Evolutionary conservation across 2,329 filamentous ascomycete genomes (phyloP).

Genomic region (Colletotrichum nymphaeae): DNA sequence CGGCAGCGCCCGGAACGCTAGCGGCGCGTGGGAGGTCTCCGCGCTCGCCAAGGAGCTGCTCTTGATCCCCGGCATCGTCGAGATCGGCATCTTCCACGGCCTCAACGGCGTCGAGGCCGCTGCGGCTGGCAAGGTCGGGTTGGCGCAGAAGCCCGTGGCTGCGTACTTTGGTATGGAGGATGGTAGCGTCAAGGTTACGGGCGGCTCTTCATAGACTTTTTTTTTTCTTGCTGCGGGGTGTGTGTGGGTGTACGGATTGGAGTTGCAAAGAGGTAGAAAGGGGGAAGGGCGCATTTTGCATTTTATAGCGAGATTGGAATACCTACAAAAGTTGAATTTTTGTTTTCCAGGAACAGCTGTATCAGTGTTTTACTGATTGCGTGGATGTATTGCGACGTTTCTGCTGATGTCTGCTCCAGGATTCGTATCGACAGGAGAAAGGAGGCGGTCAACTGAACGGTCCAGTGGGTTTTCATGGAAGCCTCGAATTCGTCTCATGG

Average conservation of each 20-base stretch:
- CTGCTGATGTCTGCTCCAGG: neutral
- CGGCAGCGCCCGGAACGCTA: constrained; percentile 48
- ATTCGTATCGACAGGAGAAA: neutral
- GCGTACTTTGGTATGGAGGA: constrained; percentile 95
- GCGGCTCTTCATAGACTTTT: constrained; percentile 3
- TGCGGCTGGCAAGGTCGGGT: constrained; percentile 64
- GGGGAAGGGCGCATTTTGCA: neutral
- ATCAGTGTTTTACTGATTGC: neutral
- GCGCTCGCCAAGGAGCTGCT: constrained; percentile 80
- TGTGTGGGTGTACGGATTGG: no score
- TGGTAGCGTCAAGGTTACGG: constrained; percentile 69
- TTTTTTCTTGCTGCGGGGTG: no score
- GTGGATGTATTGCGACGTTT: neutral
- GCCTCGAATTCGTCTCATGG: no score
- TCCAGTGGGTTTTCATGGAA: no score
- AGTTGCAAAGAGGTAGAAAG: no score
- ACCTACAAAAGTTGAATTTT: neutral
- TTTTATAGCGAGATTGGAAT: constrained; percentile 1
- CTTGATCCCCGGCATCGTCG: constrained; percentile 85
- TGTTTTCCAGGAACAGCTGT: neutral
- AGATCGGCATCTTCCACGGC: constrained; percentile 91
- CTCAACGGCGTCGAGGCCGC: constrained; percentile 77
- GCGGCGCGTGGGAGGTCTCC: constrained; percentile 84
- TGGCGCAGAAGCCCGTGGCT: constrained; percentile 90
- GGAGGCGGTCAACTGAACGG: neutral